Conservation (phyloP, 73 alveolate genomes). For the Uronychia binucleata region DNA sequence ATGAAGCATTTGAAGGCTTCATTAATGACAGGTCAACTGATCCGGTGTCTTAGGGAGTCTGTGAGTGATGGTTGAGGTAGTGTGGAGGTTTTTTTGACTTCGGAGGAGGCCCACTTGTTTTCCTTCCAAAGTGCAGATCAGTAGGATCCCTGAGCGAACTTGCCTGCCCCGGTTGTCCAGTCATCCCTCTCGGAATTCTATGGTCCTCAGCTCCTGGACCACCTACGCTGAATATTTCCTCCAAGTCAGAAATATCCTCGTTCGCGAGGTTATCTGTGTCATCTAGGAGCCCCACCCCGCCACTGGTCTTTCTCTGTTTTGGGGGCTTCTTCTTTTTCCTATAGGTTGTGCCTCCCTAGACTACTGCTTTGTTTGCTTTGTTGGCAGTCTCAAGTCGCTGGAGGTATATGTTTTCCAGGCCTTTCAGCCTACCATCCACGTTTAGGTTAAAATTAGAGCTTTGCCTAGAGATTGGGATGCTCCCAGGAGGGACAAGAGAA, state of each 20-base stretch:
- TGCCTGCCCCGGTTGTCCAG: no score
- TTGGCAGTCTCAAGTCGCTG: conserved; percentile 54
- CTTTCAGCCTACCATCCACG: conserved; percentile 39
- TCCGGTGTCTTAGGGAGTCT: no score
- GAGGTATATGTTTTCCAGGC: conserved; percentile 59
- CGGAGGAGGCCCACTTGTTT: no score
- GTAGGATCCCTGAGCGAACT: no score
- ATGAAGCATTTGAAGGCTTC: no score
- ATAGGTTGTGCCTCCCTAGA: not conserved
- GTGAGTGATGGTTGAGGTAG: no score
- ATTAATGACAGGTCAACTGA: no score
- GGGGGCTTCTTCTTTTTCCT: not conserved
- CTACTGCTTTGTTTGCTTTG: not conserved
- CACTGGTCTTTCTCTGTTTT: not conserved
- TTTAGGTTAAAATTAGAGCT: not conserved
- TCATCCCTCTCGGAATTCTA: no score
- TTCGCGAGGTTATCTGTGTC: not conserved
- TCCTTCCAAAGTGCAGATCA: no score
- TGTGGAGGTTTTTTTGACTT: no score
- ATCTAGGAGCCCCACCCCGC: not conserved
- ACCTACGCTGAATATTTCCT: no score
- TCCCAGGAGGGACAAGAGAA: conserved; percentile 5
- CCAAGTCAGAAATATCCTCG: not conserved
- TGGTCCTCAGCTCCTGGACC: no score
- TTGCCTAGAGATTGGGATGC: conserved; percentile 21